phyloP scores from a whole-genome alignment of 2,329 filamentous ascomycete species.

The Sclerotinia spermophila region DNA sequence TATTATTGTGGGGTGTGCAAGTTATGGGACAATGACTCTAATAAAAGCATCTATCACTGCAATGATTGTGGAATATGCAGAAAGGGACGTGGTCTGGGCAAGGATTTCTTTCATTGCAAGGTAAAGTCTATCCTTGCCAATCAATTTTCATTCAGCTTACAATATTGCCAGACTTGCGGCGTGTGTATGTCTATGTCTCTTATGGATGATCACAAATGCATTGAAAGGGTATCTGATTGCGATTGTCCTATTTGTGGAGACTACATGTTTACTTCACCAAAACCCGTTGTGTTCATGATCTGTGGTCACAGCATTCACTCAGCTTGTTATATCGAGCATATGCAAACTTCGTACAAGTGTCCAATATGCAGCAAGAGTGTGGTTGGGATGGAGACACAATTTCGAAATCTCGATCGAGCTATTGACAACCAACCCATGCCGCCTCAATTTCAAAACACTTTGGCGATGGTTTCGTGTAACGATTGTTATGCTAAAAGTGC shows the following conservation, averaged over 20 bases:
- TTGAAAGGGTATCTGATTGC: constrained; percentile 90
- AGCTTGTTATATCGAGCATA: constrained; percentile 82
- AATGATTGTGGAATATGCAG: constrained; percentile 94
- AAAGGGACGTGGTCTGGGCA: constrained; percentile 84
- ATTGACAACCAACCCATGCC: constrained; percentile 94
- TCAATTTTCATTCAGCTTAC: constrained; percentile 11
- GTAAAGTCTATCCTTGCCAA: constrained; percentile 46
- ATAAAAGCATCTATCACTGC: constrained; percentile 94
- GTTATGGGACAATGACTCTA: constrained; percentile 90
- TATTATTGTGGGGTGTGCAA: constrained; percentile 97
- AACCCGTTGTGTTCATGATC: constrained; percentile 86
- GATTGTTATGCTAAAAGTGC: constrained; percentile 88
- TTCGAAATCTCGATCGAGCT: constrained; percentile 82
- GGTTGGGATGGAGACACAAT: constrained; percentile 96
- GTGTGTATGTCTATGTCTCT: constrained; percentile 91
- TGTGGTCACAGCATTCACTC: constrained; percentile 96
- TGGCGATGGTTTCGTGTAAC: constrained; percentile 85
- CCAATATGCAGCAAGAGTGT: constrained; percentile 95
- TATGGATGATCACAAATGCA: constrained; percentile 82
- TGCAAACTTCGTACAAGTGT: constrained; percentile 89
- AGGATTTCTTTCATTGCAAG: constrained; percentile 98
- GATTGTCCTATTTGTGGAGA: constrained; percentile 96
- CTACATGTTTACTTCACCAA: constrained; percentile 90
- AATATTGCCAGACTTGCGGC: constrained; percentile 67
- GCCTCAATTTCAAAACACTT: constrained; percentile 70